These are phyloP conservation scores for Globisporangium uncinulatum DNA, from an alignment of 352 stramenopile species.

Conservation along the genomic window DNA sequence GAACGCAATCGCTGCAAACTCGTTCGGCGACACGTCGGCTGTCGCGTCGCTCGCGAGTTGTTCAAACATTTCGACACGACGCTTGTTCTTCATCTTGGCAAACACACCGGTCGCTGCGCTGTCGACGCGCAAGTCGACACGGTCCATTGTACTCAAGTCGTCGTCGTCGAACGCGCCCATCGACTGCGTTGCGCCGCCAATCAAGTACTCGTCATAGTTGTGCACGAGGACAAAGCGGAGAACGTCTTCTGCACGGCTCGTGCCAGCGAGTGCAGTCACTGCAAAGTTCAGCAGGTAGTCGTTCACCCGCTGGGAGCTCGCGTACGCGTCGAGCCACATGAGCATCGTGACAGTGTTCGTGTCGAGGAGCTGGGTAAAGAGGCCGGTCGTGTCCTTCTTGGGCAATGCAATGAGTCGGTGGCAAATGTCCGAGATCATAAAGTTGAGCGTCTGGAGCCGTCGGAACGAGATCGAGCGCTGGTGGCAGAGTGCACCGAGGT, in stretches of 20 bases:
- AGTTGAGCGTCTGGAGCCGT: slow-evolving; percentile 72
- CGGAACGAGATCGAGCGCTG: slow-evolving; percentile 56
- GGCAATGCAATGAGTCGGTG: slow-evolving; percentile 48
- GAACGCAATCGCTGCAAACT: slow-evolving; percentile 56
- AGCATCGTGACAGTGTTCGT: slow-evolving; percentile 43
- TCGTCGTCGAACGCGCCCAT: slow-evolving; percentile 35
- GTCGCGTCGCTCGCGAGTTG: slow-evolving; percentile 25
- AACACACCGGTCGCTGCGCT: slow-evolving; percentile 36
- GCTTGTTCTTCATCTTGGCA: slow-evolving; percentile 30
- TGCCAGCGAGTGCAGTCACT: slow-evolving; percentile 21
- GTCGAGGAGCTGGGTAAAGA: slow-evolving; percentile 40
- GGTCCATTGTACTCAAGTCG: slow-evolving; percentile 39
- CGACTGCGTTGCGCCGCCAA: slow-evolving; percentile 28
- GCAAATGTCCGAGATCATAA: slow-evolving; percentile 75
- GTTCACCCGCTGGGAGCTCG: slow-evolving; percentile 53
- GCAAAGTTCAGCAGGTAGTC: slow-evolving; percentile 42
- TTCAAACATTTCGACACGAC: slow-evolving; percentile 49
- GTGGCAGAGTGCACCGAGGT: slow-evolving; percentile 35
- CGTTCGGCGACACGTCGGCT: slow-evolving; percentile 22
- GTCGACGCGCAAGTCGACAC: slow-evolving; percentile 49
- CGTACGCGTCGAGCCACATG: slow-evolving; percentile 46
- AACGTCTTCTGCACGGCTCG: slow-evolving; percentile 31
- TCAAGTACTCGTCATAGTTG: slow-evolving; percentile 71
- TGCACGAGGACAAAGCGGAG: slow-evolving; percentile 72
- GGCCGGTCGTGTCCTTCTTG: slow-evolving; percentile 19